Percentiles rank a stretch among this genome's conserved stretches.
phyloP scores from a whole-genome alignment of 257 asterid species.

The Salvia splendens region DNA sequence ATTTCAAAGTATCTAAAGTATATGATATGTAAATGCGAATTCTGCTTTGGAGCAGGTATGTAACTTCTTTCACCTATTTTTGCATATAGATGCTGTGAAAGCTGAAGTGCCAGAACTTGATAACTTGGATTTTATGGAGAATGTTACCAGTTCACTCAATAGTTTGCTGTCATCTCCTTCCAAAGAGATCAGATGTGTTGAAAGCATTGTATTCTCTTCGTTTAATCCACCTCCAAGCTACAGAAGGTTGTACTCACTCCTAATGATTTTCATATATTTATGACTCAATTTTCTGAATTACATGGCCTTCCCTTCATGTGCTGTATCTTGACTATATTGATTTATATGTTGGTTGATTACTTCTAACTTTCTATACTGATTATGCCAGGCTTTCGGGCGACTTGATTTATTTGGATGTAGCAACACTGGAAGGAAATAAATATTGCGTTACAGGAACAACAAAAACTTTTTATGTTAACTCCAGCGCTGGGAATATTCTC shows the following conservation, averaged over 20 bases:
- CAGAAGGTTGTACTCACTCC: constrained; percentile 66
- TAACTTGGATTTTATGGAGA: constrained; percentile 71
- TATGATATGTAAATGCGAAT: constrained; percentile 8
- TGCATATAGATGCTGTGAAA: constrained; percentile 62
- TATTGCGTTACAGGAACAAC: constrained; percentile 91
- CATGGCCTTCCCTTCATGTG: neutral
- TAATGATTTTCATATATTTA: constrained; percentile 17
- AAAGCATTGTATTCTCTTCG: constrained; percentile 84
- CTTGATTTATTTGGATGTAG: constrained; percentile 85
- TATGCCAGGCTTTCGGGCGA: constrained; percentile 91
- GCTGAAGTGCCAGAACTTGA: constrained; percentile 80
- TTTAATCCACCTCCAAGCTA: constrained; percentile 96
- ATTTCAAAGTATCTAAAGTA: neutral
- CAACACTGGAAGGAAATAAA: constrained; percentile 82
- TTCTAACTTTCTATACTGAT: constrained; percentile 35
- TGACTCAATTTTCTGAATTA: neutral
- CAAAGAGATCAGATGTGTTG: constrained; percentile 78
- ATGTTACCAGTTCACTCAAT: constrained; percentile 64
- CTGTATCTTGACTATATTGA: constrained; percentile 21
- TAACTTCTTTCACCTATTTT: constrained; percentile 35
- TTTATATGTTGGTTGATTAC: constrained; percentile 31
- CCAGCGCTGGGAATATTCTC: constrained; percentile 66
- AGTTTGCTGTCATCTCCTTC: constrained; percentile 66
- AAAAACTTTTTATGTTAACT: constrained; percentile 72
- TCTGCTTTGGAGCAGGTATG: constrained; percentile 17